These are phyloP conservation scores for Nyctanthes arbortristis DNA, from an alignment of 257 asterid species.

Conservation along the genomic window DNA sequence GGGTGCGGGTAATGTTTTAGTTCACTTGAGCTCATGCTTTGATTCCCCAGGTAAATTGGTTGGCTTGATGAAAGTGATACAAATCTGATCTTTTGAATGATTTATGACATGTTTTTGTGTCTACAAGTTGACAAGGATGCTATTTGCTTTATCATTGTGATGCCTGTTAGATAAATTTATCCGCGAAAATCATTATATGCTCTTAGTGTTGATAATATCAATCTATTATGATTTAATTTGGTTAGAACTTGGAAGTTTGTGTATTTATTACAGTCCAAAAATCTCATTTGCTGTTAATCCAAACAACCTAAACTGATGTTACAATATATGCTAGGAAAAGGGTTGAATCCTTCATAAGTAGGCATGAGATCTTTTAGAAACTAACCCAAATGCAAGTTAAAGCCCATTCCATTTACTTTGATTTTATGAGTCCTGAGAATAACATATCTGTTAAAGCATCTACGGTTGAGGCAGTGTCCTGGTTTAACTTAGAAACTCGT, in stretches of 20 bases:
- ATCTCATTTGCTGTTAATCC: no score
- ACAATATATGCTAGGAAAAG: no score
- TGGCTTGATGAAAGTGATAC: neutral
- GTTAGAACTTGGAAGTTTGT: neutral
- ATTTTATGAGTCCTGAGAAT: neutral
- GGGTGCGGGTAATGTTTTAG: conserved; percentile 78
- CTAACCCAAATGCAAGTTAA: neutral
- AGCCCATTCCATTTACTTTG: neutral
- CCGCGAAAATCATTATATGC: no score
- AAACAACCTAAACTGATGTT: no score
- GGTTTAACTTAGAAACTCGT: conserved; percentile 4
- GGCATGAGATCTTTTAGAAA: neutral
- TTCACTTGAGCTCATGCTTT: neutral
- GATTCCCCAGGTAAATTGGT: neutral
- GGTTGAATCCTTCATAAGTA: neutral
- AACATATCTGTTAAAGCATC: neutral
- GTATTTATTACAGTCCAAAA: no score
- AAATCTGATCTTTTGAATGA: neutral
- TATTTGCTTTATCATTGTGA: neutral
- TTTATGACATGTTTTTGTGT: neutral
- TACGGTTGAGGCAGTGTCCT: neutral
- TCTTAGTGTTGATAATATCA: neutral
- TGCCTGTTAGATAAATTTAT: neutral
- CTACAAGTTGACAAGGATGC: neutral
- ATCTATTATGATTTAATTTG: neutral